Evolutionary conservation across 169 alveolate species (phyloP), one percentile per base, ranked within the genome.

Genomic region (Cryptosporidium baileyi): DNA sequence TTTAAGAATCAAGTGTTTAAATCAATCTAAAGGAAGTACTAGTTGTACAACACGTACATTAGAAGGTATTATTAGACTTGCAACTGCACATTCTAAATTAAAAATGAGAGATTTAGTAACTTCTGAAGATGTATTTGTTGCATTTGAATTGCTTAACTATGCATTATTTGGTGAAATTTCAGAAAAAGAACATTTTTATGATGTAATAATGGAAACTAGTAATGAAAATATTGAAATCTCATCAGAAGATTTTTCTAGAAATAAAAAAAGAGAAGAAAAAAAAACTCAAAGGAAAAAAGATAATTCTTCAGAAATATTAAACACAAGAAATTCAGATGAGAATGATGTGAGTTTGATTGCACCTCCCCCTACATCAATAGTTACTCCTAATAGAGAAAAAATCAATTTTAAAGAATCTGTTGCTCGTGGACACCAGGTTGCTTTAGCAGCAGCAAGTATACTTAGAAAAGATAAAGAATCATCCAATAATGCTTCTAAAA

Each of bases 11-110:
- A 79, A 63, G 59, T 65, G 89, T 44, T 22, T 61, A 0, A 79
- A 81, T 30, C 79, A 67, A 34, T 36, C 28, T 9, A 79, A 63
- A 19, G 82, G 74, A 0, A 61, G 67, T 26, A 49, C 62, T 7
- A 47, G 57, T 4, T 67, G 89, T 9, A 59, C 82, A 38, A 62
- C 80, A 13, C 89, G 97, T 63, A 93, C 97, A 7, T 90, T 95
- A 57, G 97, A 95, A 88, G 97, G 96, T 7, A 90, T 92, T 45
- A 91, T 95, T 32, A 94, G 97, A 30, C 91, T 95, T 11, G 93
- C 96, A 3, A 92, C 96, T 7, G 95, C 97, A 34, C 96, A 93
- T 61, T 93, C 97, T 32, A 93, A 94, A 82, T 81, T 95, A 62
- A 89, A 92, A 67, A 80, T 95, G 80, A 85, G 89, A 36, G 91